Base-by-base conservation (phyloP, 495 filamentous ascomycete species). In the Tuber calosporum region DNA sequence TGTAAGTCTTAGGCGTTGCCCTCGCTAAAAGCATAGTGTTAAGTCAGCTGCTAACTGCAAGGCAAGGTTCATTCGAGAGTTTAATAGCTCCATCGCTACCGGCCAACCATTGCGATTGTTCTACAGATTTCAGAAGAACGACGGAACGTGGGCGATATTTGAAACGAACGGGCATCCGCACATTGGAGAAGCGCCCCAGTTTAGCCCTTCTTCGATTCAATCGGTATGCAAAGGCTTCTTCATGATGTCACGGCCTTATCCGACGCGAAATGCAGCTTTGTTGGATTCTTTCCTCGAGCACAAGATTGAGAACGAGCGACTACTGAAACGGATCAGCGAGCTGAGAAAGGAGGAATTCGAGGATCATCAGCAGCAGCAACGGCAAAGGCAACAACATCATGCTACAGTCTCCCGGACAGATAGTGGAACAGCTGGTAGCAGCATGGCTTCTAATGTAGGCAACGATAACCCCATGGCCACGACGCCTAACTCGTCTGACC, bases 241-340 rank as follows among this genome's bases (percentile, higher is more conserved):
- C 83, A 91, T 99, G 85, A 92, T 97, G 88, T 89, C 93, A 37
- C 87, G 95, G 34, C 95, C 93, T 15, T 97, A 97, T 82, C 93
- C 93, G 9, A 95, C 91, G 68, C 93, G 90, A 81, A 95, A 93
- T 80, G 89, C 92, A 0, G 88, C 87, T 15, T 85, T 97, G 11
- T 83, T 99, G 69, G 93, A 99, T 82, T 96, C 94, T 0, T 97
- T 97, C 75, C 85, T 99, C 20, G 95, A 99, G 82, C 94, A 97
- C 83, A 97, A 97, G 82, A 93, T 98, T 68, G 95, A 98, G 82
- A 97, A 99, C 79, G 93, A 96, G 82, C 88, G 95, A 26, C 83
- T 99, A 53, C 88, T 86, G 72, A 91, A 92, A 75, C 89, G 91
- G 43, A 96, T 99, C 73, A 88, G 89, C 20, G 93, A 96, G 80